Conservation (phyloP, 305 asterid species). For the Solanum hybrid region DNA sequence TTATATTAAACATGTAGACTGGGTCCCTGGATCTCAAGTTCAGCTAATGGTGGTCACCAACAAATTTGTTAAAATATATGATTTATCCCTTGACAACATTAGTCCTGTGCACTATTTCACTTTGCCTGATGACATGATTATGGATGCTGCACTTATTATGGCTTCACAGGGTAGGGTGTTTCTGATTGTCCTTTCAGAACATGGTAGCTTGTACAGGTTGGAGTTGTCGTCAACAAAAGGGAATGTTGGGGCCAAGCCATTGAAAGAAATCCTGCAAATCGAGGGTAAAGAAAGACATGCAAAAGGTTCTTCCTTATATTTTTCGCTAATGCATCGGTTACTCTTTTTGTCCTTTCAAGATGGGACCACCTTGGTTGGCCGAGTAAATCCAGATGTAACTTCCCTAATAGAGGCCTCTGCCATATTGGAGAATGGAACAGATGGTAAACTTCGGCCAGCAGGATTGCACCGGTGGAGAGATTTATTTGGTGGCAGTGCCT, state of each 20-base stretch:
- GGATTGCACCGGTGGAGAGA: constrained; percentile 96
- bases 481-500: constrained; percentile 65
- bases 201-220: constrained; percentile 75
- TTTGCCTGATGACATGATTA: constrained; percentile 66
- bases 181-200: constrained; percentile 75
- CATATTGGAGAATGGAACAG: constrained; percentile 66
- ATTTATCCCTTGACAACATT: constrained; percentile 90
- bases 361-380: constrained; percentile 81
- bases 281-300: constrained; percentile 50
- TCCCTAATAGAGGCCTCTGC: constrained; percentile 64
- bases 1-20: constrained; percentile 76
- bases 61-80: constrained; percentile 87
- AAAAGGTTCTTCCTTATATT: constrained; percentile 76
- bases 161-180: constrained; percentile 77
- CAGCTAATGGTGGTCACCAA: constrained; percentile 94
- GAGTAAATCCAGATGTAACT: constrained; percentile 70
- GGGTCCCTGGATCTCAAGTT: constrained; percentile 99
- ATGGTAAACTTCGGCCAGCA: constrained; percentile 71
- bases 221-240: constrained; percentile 80
- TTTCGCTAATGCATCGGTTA: constrained; percentile 72
- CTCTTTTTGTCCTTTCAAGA: constrained; percentile 88
- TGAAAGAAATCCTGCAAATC: constrained; percentile 67
- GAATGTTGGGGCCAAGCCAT: constrained; percentile 79
- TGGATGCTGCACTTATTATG: constrained; percentile 74
- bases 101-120: constrained; percentile 94